A percentile compares a stretch with the other conserved stretches of the same genome.
Conservation (phyloP, 2,329 filamentous ascomycete genomes). For the Sporothrix inflata region DNA sequence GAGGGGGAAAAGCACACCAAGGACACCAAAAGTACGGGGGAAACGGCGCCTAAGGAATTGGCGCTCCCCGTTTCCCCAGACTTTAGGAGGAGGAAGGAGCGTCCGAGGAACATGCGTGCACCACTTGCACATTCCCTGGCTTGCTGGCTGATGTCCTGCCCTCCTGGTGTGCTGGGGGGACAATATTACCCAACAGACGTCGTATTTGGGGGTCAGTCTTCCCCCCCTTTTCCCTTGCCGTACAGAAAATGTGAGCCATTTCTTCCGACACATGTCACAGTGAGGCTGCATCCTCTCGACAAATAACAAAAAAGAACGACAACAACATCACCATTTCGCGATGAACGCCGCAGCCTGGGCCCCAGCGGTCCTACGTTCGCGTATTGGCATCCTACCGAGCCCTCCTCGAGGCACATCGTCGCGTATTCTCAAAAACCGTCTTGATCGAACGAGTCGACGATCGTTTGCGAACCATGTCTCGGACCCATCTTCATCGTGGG, state of each 20-base stretch:
- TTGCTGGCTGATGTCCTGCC: not conserved
- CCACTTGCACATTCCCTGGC: not conserved
- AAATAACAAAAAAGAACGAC: not conserved
- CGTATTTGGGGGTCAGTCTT: not conserved
- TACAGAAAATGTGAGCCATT: conserved; percentile 1
- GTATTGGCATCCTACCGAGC: conserved; percentile 33
- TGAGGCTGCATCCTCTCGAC: conserved; percentile 3
- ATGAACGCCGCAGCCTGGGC: conserved; percentile 21
- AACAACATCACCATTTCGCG: not conserved
- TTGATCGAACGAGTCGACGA: conserved; percentile 34
- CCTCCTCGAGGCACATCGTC: conserved; percentile 38
- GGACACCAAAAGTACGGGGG: conserved; percentile 15
- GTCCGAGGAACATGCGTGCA: not conserved
- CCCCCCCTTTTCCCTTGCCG: not conserved
- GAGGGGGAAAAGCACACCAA: conserved; percentile 2
- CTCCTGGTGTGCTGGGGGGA: not conserved
- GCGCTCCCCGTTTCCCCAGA: conserved; percentile 28
- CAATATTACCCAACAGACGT: not conserved
- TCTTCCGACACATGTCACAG: not conserved
- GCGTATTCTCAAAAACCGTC: conserved; percentile 36
- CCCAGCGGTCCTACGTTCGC: conserved; percentile 36
- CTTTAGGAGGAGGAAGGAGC: conserved; percentile 6
- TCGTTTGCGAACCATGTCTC: not conserved
- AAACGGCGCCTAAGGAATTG: conserved; percentile 21
- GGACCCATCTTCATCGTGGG: not conserved